Percentiles rank a stretch among this genome's conserved stretches.
Conservation (phyloP, 176 grass and related monocot genomes). For the Cenchrus americanus region DNA sequence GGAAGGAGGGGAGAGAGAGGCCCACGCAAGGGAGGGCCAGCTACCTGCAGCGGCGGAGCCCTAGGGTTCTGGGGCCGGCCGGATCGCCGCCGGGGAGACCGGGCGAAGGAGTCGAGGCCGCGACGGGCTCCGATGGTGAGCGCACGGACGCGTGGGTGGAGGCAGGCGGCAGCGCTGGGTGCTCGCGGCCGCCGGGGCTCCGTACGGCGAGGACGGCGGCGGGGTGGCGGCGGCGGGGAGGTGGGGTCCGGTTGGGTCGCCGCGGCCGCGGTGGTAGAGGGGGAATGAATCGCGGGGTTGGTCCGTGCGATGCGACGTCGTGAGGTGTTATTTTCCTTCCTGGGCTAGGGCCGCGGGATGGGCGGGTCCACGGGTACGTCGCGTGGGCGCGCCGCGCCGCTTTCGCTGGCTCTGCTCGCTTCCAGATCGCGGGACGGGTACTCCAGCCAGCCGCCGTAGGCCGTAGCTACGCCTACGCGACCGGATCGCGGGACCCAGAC, state of each 20-base stretch:
- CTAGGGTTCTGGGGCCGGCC: constrained; percentile 35
- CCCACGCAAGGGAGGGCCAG: background rate
- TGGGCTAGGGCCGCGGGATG: background rate
- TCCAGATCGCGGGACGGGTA: no score
- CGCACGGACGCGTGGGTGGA: background rate
- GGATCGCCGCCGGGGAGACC: constrained; percentile 31
- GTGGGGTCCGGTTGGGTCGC: constrained; percentile 22
- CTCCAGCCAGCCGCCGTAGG: no score
- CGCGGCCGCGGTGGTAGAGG: constrained; percentile 16
- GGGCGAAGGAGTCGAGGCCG: background rate
- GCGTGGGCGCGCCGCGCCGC: background rate
- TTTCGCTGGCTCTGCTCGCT: no score
- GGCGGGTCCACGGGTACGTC: constrained; percentile 13
- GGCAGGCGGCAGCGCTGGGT: background rate
- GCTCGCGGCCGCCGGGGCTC: background rate
- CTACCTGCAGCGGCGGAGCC: constrained; percentile 46
- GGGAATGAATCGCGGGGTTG: constrained; percentile 9
- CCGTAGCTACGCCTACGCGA: no score
- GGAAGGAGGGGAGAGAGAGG: background rate
- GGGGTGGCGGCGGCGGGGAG: background rate
- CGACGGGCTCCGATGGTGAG: background rate
- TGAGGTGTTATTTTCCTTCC: constrained; percentile 19
- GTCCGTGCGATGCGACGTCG: constrained; percentile 10
- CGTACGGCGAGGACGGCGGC: background rate
- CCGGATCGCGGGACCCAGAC: no score